Conservation (phyloP, 2,329 filamentous ascomycete genomes). For the Diplodia corticola region DNA sequence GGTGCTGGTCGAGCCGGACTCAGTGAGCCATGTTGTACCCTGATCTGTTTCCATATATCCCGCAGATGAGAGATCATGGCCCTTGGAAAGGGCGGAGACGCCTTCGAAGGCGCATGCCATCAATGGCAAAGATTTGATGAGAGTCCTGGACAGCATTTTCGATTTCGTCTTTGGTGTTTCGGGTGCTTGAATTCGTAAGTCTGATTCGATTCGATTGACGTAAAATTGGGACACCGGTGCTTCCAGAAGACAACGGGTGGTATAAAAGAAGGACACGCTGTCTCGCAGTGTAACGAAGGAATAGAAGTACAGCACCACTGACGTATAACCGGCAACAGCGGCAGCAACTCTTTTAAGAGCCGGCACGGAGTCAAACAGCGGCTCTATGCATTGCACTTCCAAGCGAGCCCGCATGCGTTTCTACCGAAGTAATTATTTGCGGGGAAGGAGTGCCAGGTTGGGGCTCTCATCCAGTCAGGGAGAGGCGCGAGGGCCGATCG, state of each 20-base stretch:
- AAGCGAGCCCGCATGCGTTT: background rate
- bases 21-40: slow-evolving; percentile 9
- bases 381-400: background rate
- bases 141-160: slow-evolving; percentile 4
- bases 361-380: background rate
- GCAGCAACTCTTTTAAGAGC: background rate
- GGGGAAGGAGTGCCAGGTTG: background rate
- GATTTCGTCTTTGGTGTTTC: background rate
- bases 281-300: background rate
- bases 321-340: background rate
- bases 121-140: slow-evolving; percentile 4
- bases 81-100: slow-evolving; percentile 12
- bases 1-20: background rate
- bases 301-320: background rate
- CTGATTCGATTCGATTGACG: background rate
- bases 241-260: background rate
- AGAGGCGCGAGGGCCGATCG: background rate
- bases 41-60: slow-evolving; percentile 18
- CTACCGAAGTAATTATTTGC: slow-evolving; percentile 3
- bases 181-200: background rate
- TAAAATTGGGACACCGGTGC: background rate
- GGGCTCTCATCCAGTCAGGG: background rate
- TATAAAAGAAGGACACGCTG: background rate
- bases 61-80: slow-evolving; percentile 22
- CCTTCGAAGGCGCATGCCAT: slow-evolving; percentile 7